Evolutionary conservation across 306 rosid species (phyloP).

Genomic region (Calophaca sinica): DNA sequence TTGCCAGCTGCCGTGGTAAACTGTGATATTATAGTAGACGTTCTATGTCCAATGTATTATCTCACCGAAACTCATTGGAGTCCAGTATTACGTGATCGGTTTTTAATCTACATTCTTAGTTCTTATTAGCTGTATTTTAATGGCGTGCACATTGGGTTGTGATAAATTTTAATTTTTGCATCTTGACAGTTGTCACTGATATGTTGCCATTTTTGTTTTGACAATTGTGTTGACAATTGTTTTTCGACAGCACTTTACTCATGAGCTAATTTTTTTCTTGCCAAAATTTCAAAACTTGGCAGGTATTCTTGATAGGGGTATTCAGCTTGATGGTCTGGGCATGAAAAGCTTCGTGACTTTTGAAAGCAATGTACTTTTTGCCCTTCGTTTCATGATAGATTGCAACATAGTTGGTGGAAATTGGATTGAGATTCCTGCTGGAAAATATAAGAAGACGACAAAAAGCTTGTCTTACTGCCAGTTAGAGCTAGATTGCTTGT

Average conservation of each 20-base stretch:
- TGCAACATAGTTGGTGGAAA: constrained; percentile 93
- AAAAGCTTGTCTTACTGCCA: constrained; percentile 77
- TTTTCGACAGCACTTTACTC: constrained; percentile 27
- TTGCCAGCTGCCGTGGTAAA: constrained; percentile 96
- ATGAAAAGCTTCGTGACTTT: constrained; percentile 90
- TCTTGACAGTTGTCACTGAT: constrained; percentile 3
- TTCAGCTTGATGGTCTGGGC: constrained; percentile 90
- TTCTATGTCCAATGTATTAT: constrained; percentile 38
- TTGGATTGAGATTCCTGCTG: constrained; percentile 93
- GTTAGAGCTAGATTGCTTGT: constrained; percentile 89
- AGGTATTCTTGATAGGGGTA: constrained; percentile 97
- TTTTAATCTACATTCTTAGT: constrained; percentile 19
- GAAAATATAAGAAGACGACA: constrained; percentile 70
- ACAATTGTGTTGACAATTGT: constrained; percentile 17
- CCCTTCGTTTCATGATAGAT: constrained; percentile 97
- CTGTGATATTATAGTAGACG: constrained; percentile 16
- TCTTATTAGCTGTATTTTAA: constrained; percentile 36
- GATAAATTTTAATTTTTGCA: constrained; percentile 34
- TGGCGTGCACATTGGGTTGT: constrained; percentile 1
- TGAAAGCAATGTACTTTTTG: constrained; percentile 98
- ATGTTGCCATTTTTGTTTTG: background rate
- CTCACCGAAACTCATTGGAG: constrained; percentile 24
- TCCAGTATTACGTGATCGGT: constrained; percentile 12
- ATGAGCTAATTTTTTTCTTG: constrained; percentile 31
- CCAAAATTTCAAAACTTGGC: constrained; percentile 47